A percentile compares a stretch with the other conserved stretches of the same genome.
phyloP scores from a whole-genome alignment of 352 stramenopile species.

The Peronospora destructor region DNA sequence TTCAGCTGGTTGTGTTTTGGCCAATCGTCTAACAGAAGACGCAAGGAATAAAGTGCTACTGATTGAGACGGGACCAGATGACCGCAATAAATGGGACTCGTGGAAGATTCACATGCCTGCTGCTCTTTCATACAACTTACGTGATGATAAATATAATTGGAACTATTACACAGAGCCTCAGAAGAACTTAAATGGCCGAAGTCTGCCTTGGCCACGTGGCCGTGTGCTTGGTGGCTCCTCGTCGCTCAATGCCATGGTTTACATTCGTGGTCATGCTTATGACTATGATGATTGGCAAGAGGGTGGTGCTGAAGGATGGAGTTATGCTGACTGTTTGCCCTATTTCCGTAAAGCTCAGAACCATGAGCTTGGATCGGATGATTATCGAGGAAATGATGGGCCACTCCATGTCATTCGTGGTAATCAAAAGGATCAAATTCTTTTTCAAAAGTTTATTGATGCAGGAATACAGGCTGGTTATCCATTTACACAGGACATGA shows the following conservation, averaged over 20 bases:
- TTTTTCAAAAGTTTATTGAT: conserved; percentile 89
- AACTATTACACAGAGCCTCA: conserved; percentile 81
- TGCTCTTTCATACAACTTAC: conserved; percentile 80
- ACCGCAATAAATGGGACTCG: conserved; percentile 80
- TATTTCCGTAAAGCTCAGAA: conserved; percentile 86
- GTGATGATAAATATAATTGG: conserved; percentile 85
- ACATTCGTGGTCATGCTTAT: conserved; percentile 81
- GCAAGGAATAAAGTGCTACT: conserved; percentile 81
- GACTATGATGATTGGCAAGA: conserved; percentile 85
- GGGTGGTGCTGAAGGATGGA: conserved; percentile 71
- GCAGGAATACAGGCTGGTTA: conserved; percentile 81
- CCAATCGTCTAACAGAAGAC: conserved; percentile 83
- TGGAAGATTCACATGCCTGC: conserved; percentile 89
- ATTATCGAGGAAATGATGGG: conserved; percentile 78
- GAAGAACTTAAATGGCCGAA: conserved; percentile 70
- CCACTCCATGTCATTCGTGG: conserved; percentile 72
- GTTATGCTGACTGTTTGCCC: conserved; percentile 80
- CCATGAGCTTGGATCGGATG: conserved; percentile 65
- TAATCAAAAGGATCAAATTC: conserved; percentile 69
- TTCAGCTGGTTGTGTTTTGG: conserved; percentile 87
- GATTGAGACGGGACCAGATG: conserved; percentile 84
- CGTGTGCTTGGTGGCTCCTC: conserved; percentile 85
- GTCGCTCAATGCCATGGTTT: conserved; percentile 88
- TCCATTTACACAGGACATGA: conserved; percentile 86
- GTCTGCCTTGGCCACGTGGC: conserved; percentile 78